Percentiles rank a stretch among this genome's conserved stretches.
Evolutionary conservation across 1,284 basidiomycete genomes (phyloP).

Genomic region (Porodaedalea pini): DNA sequence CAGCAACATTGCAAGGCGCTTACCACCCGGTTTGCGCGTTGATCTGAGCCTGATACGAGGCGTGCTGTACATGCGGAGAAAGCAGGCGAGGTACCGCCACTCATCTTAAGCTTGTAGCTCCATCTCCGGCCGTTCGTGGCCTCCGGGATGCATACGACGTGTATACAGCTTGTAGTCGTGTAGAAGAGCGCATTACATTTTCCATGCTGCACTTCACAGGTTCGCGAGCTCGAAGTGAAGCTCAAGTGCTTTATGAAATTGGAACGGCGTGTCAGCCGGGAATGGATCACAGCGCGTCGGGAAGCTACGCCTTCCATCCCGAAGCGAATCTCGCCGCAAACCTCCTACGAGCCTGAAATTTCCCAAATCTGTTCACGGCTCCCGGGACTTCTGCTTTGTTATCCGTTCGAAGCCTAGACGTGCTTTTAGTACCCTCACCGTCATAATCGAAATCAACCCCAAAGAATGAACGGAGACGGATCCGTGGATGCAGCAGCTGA

Average conservation of each 20-base stretch:
- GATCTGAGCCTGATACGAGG: background rate
- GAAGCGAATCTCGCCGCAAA: conserved; percentile 10
- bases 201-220: background rate
- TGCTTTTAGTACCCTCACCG: background rate
- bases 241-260: no score
- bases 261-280: no score
- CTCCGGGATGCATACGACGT: no score
- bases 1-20: background rate
- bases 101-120: no score
- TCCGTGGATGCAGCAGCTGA: no score
- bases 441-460: background rate
- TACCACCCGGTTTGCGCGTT: conserved; percentile 1
- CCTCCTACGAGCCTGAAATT: background rate
- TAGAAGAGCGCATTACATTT: no score
- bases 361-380: background rate
- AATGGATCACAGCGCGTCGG: no score
- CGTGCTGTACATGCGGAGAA: conserved; percentile 10
- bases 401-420: no score
- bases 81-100: no score
- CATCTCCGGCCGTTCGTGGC: background rate
- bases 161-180: no score
- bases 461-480: background rate
- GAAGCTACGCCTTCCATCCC: background rate
- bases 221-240: background rate
- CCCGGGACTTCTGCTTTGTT: background rate